These are phyloP conservation scores for Candida tropicalis DNA, from an alignment of 1,139 yeast species.

Conservation along the genomic window DNA sequence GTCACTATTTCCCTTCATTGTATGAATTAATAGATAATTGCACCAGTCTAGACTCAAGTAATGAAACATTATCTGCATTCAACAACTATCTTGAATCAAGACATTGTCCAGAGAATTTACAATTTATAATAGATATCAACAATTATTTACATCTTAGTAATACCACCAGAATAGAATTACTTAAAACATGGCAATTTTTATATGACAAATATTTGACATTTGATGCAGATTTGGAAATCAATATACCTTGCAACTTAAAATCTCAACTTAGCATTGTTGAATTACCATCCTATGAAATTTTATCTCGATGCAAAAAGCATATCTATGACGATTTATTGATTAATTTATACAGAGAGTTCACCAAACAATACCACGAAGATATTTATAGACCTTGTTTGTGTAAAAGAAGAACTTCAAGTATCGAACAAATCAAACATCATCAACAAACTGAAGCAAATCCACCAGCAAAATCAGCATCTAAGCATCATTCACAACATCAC, in stretches of 20 bases:
- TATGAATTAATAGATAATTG: conserved; percentile 3
- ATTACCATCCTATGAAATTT: conserved; percentile 11
- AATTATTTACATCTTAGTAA: conserved; percentile 10
- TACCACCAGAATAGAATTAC: conserved; percentile 6
- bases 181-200: conserved; percentile 15
- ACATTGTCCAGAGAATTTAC: conserved; percentile 19
- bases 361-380: conserved; percentile 8
- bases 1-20: neutral
- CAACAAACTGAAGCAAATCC: too few species aligned
- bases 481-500: neutral
- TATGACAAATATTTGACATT: conserved; percentile 13
- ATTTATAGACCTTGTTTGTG: conserved; percentile 1
- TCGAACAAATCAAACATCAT: neutral
- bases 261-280: conserved; percentile 10
- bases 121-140: conserved; percentile 16
- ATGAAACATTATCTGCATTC: conserved; percentile 9
- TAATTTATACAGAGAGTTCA: conserved; percentile 17
- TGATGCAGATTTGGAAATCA: conserved; percentile 18
- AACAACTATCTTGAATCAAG: conserved; percentile 14
- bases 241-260: conserved; percentile 16
- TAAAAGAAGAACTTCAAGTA: conserved; percentile 2
- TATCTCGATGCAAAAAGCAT: conserved; percentile 13
- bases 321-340: conserved; percentile 17
- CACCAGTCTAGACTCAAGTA: neutral
- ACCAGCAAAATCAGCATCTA: neutral